Evolutionary conservation across 192 early-diverging fungal genomes (phyloP), one percentile per base, ranked within the genome.

Genomic region (Paraglomus occultum): DNA sequence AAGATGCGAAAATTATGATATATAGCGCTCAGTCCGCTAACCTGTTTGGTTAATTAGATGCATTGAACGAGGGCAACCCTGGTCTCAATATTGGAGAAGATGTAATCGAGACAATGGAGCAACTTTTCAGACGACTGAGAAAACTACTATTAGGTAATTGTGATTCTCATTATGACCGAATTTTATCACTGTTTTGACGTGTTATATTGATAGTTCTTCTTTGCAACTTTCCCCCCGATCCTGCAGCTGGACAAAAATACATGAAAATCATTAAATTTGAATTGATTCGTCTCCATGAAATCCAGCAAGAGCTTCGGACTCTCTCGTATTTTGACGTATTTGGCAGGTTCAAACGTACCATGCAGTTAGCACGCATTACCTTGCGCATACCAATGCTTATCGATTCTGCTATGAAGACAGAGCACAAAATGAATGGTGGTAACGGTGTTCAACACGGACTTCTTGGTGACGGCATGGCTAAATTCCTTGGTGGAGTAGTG

Each of bases 351-450:
- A 74, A 79, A 11, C 43, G 82, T 48, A 82, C 83, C 5, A 78
- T 84, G 51, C 82, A 76, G 12, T 71, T 84, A 46, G 80, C 78
- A 17, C 80, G 80, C 63, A 75, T 82, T 7, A 73, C 82, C 62
- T 64, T 84, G 50, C 76, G 76, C 4, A 69, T 84, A 51, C 83
- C 83, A 1, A 84, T 84, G 64, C 80, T 82, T 57, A 84, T 84
- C 48, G 79, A 84, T 64, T 72, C 74, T 6, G 82, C 72, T 54
- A 76, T 76, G 75, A 31, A 31, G 31, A 31, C 31, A 3, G 31
- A 31, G 31, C 31, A 31, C 31, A 31, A 31, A 31, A 31, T 31
- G 31, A 31, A 31, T 31, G 31, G 31, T 31, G 31, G 31, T 31
- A 31, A 31, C 3, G 31, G 31, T 31, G 31, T 31, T 31, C 31